phyloP scores from a whole-genome alignment of 106 monocot species.

The Acorus gramineus region DNA sequence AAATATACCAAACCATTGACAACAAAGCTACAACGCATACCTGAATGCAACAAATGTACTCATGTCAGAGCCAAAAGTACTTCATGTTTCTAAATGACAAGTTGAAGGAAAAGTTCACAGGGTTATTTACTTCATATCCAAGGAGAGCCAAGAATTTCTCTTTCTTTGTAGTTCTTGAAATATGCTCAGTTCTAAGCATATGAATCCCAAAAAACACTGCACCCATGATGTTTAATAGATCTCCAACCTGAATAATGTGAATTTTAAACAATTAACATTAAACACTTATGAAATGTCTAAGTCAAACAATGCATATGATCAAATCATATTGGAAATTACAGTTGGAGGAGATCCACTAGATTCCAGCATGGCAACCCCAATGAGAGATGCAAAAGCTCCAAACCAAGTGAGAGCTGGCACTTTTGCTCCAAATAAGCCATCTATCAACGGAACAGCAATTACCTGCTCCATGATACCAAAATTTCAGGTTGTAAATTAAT shows the following conservation, averaged over 20 bases:
- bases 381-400: conserved; percentile 54
- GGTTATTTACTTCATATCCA: conserved; percentile 54
- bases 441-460: conserved; percentile 69
- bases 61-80: too few relatives aligned
- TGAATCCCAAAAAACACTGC: conserved; percentile 80
- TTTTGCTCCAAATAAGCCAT: conserved; percentile 59
- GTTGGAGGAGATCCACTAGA: conserved; percentile 62
- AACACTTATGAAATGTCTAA: too few relatives aligned
- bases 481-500: not conserved
- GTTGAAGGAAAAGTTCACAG: not conserved
- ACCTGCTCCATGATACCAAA: conserved; percentile 27
- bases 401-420: conserved; percentile 65
- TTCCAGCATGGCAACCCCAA: conserved; percentile 71
- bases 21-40: conserved; percentile 51
- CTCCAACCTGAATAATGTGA: conserved; percentile 42
- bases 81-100: too few relatives aligned
- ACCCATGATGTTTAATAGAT: conserved; percentile 66
- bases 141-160: conserved; percentile 57
- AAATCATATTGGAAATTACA: conserved; percentile 22
- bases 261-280: too few relatives aligned
- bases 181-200: conserved; percentile 68
- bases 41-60: conserved; percentile 20
- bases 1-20: conserved; percentile 49
- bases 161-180: conserved; percentile 61
- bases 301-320: too few relatives aligned